These are phyloP conservation scores for Mentha longifolia DNA, from an alignment of 257 asterid species.

Conservation along the genomic window DNA sequence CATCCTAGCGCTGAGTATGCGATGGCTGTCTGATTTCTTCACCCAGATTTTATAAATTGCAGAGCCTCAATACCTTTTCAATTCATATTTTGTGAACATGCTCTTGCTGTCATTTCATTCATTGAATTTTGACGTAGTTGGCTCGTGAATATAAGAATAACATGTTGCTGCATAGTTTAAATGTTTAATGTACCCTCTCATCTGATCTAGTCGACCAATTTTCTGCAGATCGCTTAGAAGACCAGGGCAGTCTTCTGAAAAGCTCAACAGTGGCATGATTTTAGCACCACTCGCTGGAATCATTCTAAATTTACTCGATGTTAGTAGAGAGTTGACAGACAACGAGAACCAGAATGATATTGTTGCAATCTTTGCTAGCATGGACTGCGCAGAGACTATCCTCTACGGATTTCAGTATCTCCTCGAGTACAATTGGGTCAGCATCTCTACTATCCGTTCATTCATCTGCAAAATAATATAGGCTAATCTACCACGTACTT, in stretches of 20 bases:
- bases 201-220: conserved; percentile 14
- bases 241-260: conserved; percentile 78
- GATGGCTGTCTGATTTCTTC: background rate
- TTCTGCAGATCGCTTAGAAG: conserved; percentile 69
- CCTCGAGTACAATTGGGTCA: conserved; percentile 85
- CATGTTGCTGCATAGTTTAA: background rate
- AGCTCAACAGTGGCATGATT: conserved; percentile 76
- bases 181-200: conserved; percentile 3
- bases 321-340: conserved; percentile 38
- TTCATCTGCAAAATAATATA: background rate
- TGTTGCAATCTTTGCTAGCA: conserved; percentile 71
- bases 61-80: background rate
- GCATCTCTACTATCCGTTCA: conserved; percentile 1
- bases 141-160: background rate
- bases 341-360: conserved; percentile 58
- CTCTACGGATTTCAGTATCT: conserved; percentile 76
- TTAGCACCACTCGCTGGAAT: conserved; percentile 94
- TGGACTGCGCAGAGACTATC: conserved; percentile 84
- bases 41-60: background rate
- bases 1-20: background rate
- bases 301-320: conserved; percentile 76
- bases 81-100: background rate
- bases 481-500: background rate
- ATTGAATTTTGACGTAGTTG: background rate
- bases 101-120: background rate